These are phyloP conservation scores for Boletus sp. DNA, from an alignment of 768 basidiomycete genomes.

Conservation along the genomic window DNA sequence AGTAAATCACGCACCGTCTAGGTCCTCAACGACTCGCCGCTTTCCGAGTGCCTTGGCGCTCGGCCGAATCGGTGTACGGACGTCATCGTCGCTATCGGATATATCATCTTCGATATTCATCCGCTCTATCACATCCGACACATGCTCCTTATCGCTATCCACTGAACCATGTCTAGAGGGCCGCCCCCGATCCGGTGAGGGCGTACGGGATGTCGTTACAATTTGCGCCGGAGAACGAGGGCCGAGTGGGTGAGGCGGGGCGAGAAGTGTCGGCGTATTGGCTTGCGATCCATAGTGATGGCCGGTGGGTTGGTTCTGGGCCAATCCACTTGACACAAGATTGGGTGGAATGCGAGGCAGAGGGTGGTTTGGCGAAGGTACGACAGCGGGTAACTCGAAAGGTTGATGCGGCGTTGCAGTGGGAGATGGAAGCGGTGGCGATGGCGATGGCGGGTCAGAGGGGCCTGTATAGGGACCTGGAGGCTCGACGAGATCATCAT, in stretches of 20 bases:
- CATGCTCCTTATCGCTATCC: constrained; percentile 22
- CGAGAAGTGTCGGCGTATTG: constrained; percentile 41
- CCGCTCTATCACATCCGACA: constrained; percentile 29
- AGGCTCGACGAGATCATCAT: constrained; percentile 26
- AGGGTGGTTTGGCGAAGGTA: constrained; percentile 34
- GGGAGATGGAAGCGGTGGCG: constrained; percentile 27
- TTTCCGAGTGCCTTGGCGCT: constrained; percentile 91
- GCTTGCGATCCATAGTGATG: constrained; percentile 27
- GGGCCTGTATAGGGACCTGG: constrained; percentile 20
- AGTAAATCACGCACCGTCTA: constrained; percentile 37
- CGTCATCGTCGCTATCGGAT: constrained; percentile 30
- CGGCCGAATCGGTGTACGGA: constrained; percentile 50
- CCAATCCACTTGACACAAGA: constrained; percentile 17
- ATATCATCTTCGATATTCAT: constrained; percentile 27
- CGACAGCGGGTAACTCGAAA: constrained; percentile 31
- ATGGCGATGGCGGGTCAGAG: constrained; percentile 33
- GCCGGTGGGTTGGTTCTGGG: constrained; percentile 12
- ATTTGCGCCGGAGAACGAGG: constrained; percentile 61
- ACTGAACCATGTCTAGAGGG: constrained; percentile 22
- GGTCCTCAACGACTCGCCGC: constrained; percentile 56
- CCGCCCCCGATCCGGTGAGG: constrained; percentile 57
- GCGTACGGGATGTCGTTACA: constrained; percentile 56
- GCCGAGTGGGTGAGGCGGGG: constrained; percentile 71
- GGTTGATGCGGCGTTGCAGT: constrained; percentile 32
- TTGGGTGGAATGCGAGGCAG: constrained; percentile 39